phyloP scores from a whole-genome alignment of 495 filamentous ascomycete genomes.

The Xylaria intraflava region DNA sequence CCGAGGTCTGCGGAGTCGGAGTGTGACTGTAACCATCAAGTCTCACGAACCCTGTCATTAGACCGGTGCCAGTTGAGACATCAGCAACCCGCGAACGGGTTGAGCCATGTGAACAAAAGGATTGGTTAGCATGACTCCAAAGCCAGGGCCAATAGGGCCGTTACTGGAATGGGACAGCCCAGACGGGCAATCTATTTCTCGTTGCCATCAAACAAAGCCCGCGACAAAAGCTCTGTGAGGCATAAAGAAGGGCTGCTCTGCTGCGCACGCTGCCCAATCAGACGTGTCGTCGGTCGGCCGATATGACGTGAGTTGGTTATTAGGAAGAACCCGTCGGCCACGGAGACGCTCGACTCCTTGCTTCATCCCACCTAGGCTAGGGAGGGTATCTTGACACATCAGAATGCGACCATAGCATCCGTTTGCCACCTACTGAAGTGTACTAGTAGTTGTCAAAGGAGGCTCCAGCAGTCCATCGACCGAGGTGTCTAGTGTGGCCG shows the following conservation, averaged over 20 bases:
- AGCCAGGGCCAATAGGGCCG: not conserved
- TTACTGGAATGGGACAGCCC: constrained; percentile 12
- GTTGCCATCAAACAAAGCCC: not conserved
- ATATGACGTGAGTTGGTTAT: not conserved
- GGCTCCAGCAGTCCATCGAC: constrained; percentile 10
- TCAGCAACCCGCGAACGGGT: constrained; percentile 11
- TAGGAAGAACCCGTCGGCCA: too few species aligned
- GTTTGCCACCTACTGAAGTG: too few species aligned
- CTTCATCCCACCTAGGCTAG: too few species aligned
- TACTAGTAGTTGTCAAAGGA: too few species aligned
- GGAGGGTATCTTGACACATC: not conserved
- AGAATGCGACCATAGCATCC: constrained; percentile 10
- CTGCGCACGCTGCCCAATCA: not conserved
- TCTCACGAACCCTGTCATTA: constrained; percentile 14
- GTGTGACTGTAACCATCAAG: constrained; percentile 21
- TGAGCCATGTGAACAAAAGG: constrained; percentile 23
- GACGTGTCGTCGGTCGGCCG: not conserved
- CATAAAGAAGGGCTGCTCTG: not conserved
- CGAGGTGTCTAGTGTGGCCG: not conserved
- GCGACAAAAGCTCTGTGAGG: not conserved
- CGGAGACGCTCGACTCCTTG: too few species aligned
- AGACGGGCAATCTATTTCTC: constrained; percentile 10
- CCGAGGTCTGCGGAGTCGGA: constrained; percentile 6
- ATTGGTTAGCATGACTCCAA: constrained; percentile 20
- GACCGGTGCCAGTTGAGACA: constrained; percentile 16